phyloP scores from a whole-genome alignment of 306 rosid genomes.

The Leucaena leucocephala region DNA sequence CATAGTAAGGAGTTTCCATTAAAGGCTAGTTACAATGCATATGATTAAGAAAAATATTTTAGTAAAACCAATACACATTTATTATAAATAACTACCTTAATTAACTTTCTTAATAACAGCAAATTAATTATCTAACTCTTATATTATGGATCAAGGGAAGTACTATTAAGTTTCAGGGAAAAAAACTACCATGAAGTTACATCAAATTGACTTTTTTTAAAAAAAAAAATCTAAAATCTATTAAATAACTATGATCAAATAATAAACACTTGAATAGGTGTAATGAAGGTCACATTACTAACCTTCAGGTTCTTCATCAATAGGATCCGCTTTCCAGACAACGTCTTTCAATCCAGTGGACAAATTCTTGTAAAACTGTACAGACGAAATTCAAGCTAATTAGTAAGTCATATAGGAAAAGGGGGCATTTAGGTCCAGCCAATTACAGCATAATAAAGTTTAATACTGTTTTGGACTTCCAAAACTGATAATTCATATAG shows the following conservation, averaged over 20 bases:
- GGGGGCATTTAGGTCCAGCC: neutral
- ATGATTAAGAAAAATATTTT: too few relatives aligned
- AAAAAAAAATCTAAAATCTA: neutral
- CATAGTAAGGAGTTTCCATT: too few relatives aligned
- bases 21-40: too few relatives aligned
- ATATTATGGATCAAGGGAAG: too few relatives aligned
- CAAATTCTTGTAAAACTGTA: conserved; percentile 82
- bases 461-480: neutral
- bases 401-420: neutral
- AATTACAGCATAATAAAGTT: neutral
- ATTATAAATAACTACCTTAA: too few relatives aligned
- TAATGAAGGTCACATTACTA: conserved; percentile 32
- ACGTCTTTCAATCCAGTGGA: conserved; percentile 83
- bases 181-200: neutral
- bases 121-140: too few relatives aligned
- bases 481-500: neutral
- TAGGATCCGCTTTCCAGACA: conserved; percentile 83
- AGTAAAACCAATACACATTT: too few relatives aligned
- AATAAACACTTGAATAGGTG: neutral
- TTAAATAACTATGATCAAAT: neutral
- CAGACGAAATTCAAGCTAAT: conserved; percentile 23
- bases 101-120: too few relatives aligned
- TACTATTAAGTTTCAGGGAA: neutral
- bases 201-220: neutral
- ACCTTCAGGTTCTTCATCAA: conserved; percentile 61